phyloP scores from a whole-genome alignment of 169 alveolate genomes.

The Eimeria tenella region DNA sequence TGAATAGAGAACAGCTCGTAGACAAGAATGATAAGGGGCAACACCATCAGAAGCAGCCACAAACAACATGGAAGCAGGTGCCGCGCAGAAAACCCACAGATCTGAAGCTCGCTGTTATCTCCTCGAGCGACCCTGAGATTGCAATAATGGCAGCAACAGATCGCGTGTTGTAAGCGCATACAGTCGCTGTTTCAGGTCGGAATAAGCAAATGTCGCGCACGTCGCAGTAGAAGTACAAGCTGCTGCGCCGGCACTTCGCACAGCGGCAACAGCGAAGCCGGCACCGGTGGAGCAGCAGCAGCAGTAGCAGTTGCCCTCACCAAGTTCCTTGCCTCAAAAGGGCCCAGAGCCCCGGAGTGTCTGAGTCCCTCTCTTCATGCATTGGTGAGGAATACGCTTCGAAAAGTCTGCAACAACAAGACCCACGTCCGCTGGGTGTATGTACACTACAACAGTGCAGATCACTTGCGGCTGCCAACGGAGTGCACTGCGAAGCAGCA shows the following conservation, averaged over 20 bases:
- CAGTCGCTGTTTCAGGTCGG: not conserved
- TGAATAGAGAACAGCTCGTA: conserved; percentile 13
- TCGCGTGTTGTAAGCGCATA: not conserved
- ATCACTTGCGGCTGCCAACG: too few species aligned
- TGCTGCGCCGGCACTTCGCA: not conserved
- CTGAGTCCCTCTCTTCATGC: too few species aligned
- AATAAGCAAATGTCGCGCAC: not conserved
- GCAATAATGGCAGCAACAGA: not conserved
- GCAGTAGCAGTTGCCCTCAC: not conserved
- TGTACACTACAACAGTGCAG: too few species aligned
- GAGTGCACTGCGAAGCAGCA: not conserved
- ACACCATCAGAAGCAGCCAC: conserved; percentile 41
- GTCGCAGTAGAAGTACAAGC: not conserved
- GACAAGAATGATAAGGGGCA: conserved; percentile 11
- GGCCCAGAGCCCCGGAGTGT: not conserved
- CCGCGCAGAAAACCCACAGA: not conserved
- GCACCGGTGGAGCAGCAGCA: conserved; percentile 30
- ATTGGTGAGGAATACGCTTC: too few species aligned
- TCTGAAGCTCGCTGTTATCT: not conserved
- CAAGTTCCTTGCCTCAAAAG: not conserved
- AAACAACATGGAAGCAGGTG: conserved; percentile 9
- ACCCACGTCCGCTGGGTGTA: too few species aligned
- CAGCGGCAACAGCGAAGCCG: conserved; percentile 10
- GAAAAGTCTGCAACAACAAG: too few species aligned
- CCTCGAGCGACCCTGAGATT: conserved; percentile 1